These are phyloP conservation scores for Alternaria triticimaculans DNA, from an alignment of 2,329 filamentous ascomycete genomes.

Conservation along the genomic window DNA sequence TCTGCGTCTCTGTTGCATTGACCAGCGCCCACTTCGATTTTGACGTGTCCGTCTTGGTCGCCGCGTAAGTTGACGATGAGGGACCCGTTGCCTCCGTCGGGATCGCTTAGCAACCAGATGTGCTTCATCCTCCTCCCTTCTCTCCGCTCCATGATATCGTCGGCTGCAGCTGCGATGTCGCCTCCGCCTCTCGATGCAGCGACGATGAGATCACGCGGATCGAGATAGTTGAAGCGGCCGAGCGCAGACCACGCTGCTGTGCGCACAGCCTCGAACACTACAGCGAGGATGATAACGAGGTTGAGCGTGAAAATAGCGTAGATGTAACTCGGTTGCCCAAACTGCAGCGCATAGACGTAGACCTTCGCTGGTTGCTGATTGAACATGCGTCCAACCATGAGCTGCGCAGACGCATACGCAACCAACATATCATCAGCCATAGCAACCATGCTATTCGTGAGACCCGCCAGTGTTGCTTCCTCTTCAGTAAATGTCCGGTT, in stretches of 20 bases:
- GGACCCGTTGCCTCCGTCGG: slow-evolving; percentile 32
- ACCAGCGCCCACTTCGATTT: slow-evolving; percentile 19
- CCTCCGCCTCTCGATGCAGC: slow-evolving; percentile 30
- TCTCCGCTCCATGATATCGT: slow-evolving; percentile 19
- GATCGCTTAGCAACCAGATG: slow-evolving; percentile 32
- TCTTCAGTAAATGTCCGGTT: slow-evolving; percentile 13
- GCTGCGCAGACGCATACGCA: slow-evolving; percentile 43
- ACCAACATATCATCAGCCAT: slow-evolving; percentile 41
- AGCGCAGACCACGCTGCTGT: slow-evolving; percentile 33
- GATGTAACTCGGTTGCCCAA: slow-evolving; percentile 38
- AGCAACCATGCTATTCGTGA: slow-evolving; percentile 31
- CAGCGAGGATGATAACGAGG: slow-evolving; percentile 28
- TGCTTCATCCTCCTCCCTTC: slow-evolving; percentile 21
- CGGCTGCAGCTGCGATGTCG: slow-evolving; percentile 27
- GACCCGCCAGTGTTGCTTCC: slow-evolving; percentile 32
- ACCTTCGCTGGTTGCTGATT: slow-evolving; percentile 20
- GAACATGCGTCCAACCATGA: slow-evolving; percentile 39
- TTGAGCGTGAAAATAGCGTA: slow-evolving; percentile 40
- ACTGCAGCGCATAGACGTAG: slow-evolving; percentile 26
- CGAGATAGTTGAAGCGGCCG: slow-evolving; percentile 38
- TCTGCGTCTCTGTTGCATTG: not conserved
- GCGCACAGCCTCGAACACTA: slow-evolving; percentile 30
- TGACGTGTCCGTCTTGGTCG: slow-evolving; percentile 28
- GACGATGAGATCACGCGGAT: slow-evolving; percentile 38
- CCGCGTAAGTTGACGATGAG: slow-evolving; percentile 28